These are phyloP conservation scores for Fistulinella cinereoalba DNA, from an alignment of 1,284 basidiomycete species.

Conservation along the genomic window DNA sequence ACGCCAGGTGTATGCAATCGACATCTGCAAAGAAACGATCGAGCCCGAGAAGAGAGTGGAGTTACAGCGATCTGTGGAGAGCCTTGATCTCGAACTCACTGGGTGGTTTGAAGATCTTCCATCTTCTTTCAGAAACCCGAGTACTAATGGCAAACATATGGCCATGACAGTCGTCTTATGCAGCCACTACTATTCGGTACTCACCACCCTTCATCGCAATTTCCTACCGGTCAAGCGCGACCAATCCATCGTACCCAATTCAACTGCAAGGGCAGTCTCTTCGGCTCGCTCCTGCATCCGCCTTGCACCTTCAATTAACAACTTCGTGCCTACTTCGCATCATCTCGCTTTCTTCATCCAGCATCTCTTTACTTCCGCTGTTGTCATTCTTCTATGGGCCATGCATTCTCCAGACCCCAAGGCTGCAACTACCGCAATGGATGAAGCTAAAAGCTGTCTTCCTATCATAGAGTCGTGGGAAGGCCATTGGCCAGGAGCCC, in stretches of 20 bases:
- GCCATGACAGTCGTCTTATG: conserved; percentile 85
- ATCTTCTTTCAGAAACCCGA: conserved; percentile 66
- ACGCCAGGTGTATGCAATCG: conserved; percentile 75
- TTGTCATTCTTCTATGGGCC: conserved; percentile 83
- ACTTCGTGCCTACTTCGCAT: conserved; percentile 82
- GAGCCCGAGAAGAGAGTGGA: conserved; percentile 73
- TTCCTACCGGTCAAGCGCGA: conserved; percentile 74
- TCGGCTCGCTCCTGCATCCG: conserved; percentile 80
- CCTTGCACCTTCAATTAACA: conserved; percentile 80
- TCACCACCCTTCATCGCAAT: conserved; percentile 87
- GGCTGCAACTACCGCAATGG: conserved; percentile 70
- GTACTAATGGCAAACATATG: conserved; percentile 71
- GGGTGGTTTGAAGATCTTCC: conserved; percentile 82
- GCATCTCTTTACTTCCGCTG: conserved; percentile 86
- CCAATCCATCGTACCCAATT: conserved; percentile 60
- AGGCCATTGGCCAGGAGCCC: conserved; percentile 84
- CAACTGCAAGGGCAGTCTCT: conserved; percentile 73
- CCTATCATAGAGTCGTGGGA: conserved; percentile 76
- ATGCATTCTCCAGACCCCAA: conserved; percentile 77
- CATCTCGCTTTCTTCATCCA: conserved; percentile 91
- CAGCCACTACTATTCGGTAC: conserved; percentile 86
- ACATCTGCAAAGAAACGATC: conserved; percentile 67
- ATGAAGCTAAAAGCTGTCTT: conserved; percentile 76
- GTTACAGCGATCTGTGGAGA: conserved; percentile 72
- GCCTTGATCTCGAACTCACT: conserved; percentile 70